Conservation (phyloP, 495 filamentous ascomycete genomes). For the Neurospora sp. region DNA sequence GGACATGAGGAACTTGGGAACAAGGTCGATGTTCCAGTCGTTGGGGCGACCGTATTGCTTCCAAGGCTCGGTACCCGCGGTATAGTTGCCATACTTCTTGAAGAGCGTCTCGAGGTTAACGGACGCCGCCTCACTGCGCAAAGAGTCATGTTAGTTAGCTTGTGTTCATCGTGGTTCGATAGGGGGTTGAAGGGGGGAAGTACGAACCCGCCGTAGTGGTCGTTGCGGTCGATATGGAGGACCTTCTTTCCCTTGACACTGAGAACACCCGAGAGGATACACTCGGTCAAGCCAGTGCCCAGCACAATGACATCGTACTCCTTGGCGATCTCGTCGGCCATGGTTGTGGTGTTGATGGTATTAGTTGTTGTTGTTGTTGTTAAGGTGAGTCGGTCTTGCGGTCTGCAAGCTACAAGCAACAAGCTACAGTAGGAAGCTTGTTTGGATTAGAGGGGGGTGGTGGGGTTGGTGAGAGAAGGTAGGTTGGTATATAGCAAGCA, state of each 20-base stretch:
- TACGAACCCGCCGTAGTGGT: slow-evolving; percentile 94
- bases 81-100: slow-evolving; percentile 84
- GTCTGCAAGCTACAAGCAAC: not conserved
- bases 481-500: not conserved
- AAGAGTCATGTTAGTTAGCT: slow-evolving; percentile 25
- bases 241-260: slow-evolving; percentile 99
- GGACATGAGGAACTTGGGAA: slow-evolving; percentile 96
- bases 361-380: not conserved
- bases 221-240: slow-evolving; percentile 96
- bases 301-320: slow-evolving; percentile 98
- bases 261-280: slow-evolving; percentile 93
- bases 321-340: slow-evolving; percentile 90
- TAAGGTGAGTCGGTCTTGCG: not conserved
- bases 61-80: slow-evolving; percentile 81
- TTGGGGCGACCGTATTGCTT: slow-evolving; percentile 92
- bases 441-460: not conserved
- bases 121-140: slow-evolving; percentile 76
- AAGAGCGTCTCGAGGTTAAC: slow-evolving; percentile 92
- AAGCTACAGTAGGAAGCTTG: not conserved
- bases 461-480: not conserved
- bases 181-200: slow-evolving; percentile 5
- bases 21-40: slow-evolving; percentile 99
- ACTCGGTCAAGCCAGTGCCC: slow-evolving; percentile 96
- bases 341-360: slow-evolving; percentile 3
- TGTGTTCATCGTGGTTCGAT: not conserved